These are phyloP conservation scores for Elsinoe arachidis DNA, from an alignment of 2,329 filamentous ascomycete genomes.

Conservation along the genomic window DNA sequence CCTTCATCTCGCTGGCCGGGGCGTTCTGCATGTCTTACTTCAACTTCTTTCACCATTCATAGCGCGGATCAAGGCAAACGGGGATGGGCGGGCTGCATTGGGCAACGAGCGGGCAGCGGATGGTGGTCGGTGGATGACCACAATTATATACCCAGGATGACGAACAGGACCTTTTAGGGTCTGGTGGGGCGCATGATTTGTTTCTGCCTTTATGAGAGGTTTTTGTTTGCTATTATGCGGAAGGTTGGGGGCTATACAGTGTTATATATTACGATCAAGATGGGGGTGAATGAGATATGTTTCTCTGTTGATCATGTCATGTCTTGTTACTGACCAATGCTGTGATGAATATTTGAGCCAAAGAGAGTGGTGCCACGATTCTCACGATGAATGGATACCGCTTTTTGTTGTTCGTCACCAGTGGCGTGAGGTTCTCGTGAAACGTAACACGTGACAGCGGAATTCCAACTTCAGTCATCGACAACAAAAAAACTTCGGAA, in stretches of 20 bases:
- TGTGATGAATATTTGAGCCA: no score
- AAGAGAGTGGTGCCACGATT: no score
- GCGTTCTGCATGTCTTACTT: not conserved
- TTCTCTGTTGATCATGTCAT: no score
- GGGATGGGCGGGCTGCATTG: not conserved
- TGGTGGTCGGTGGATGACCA: not conserved
- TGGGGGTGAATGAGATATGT: no score
- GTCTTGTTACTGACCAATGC: no score
- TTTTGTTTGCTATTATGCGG: no score
- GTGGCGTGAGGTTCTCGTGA: no score
- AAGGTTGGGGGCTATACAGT: not conserved
- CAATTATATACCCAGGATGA: not conserved
- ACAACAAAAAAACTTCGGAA: not conserved
- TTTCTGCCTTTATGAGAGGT: not conserved
- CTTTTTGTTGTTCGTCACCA: no score
- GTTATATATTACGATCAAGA: not conserved
- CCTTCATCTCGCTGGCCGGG: not conserved
- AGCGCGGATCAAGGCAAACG: not conserved
- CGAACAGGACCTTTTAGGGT: not conserved
- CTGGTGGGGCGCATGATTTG: not conserved
- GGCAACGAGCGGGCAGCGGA: constrained; percentile 1
- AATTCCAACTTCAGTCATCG: no score
- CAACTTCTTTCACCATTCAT: not conserved
- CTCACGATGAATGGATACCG: no score
- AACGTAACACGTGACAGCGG: no score